A percentile compares a stretch with the other conserved stretches of the same genome.
Conservation (phyloP, 2,329 filamentous ascomycete genomes). For the Didymella pinodella region DNA sequence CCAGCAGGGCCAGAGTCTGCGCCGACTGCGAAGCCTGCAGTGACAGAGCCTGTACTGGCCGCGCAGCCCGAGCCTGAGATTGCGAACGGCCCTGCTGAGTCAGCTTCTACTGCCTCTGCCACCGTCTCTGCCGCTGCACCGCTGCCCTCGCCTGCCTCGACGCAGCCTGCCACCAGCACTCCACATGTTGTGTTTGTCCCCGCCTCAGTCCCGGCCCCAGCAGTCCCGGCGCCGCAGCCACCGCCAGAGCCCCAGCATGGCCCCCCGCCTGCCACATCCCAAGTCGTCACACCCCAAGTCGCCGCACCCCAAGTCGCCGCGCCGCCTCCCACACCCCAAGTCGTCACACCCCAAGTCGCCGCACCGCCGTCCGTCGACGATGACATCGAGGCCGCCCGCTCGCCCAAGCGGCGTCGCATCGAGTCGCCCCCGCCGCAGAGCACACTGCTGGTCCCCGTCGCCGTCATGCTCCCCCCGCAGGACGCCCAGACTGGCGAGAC, state of each 20-base stretch:
- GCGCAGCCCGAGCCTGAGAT: slow-evolving; percentile 5
- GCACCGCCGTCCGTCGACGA: slow-evolving; percentile 15
- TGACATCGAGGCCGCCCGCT: slow-evolving; percentile 21
- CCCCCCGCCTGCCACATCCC: neutral
- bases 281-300: neutral
- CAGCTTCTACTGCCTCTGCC: slow-evolving; percentile 12
- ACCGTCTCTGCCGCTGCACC: slow-evolving; percentile 27
- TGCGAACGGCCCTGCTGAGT: neutral
- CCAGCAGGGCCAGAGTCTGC: neutral
- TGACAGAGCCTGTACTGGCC: neutral
- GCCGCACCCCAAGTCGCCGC: neutral
- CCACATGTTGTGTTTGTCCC: too few species aligned
- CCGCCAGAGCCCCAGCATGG: neutral
- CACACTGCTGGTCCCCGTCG: slow-evolving; percentile 9
- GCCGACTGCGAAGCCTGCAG: neutral
- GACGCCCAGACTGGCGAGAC: neutral
- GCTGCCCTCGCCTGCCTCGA: slow-evolving; percentile 33
- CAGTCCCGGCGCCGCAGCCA: slow-evolving; percentile 1
- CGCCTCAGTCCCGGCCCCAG: neutral
- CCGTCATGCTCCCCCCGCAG: slow-evolving; percentile 14
- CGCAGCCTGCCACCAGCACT: neutral
- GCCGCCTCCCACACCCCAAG: neutral
- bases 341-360: neutral
- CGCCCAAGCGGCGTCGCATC: slow-evolving; percentile 35
- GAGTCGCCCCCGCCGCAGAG: slow-evolving; percentile 19